These are phyloP conservation scores for Brassica cretica DNA, from an alignment of 345 rosid genomes.

Conservation along the genomic window DNA sequence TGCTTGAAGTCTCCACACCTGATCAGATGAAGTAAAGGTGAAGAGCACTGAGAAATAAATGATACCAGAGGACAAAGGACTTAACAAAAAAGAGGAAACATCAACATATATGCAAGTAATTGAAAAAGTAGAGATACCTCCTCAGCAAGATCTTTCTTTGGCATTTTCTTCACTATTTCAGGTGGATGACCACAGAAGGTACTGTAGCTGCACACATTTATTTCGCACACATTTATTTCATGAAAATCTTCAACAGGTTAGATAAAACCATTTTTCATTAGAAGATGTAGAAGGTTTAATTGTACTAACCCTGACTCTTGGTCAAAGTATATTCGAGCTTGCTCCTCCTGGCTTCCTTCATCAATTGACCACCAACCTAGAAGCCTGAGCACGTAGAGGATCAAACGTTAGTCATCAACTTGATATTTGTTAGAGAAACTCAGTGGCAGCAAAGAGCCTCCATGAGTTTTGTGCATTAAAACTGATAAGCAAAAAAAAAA, in stretches of 20 bases:
- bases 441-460: not conserved
- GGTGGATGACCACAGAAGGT: constrained; percentile 96
- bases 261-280: constrained; percentile 2
- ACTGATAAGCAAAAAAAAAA: constrained; percentile 39
- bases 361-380: constrained; percentile 99
- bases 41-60: not conserved
- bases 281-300: not conserved
- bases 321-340: constrained; percentile 77
- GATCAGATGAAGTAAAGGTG: not conserved
- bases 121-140: constrained; percentile 54
- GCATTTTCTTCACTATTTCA: constrained; percentile 94
- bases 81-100: not conserved
- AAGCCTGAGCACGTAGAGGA: constrained; percentile 51
- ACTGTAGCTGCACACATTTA: constrained; percentile 61
- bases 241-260: constrained; percentile 10
- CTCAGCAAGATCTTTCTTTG: constrained; percentile 89
- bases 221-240: constrained; percentile 31
- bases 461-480: not conserved
- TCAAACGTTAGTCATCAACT: constrained; percentile 14
- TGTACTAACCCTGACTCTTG: constrained; percentile 59
- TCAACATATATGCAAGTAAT: not conserved
- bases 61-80: not conserved
- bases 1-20: constrained; percentile 99
- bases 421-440: not conserved
- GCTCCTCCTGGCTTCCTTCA: constrained; percentile 93